Evolutionary conservation across 257 asterid genomes (phyloP), one percentile per base, ranked within the genome.

Genomic region (Lantana camara): DNA sequence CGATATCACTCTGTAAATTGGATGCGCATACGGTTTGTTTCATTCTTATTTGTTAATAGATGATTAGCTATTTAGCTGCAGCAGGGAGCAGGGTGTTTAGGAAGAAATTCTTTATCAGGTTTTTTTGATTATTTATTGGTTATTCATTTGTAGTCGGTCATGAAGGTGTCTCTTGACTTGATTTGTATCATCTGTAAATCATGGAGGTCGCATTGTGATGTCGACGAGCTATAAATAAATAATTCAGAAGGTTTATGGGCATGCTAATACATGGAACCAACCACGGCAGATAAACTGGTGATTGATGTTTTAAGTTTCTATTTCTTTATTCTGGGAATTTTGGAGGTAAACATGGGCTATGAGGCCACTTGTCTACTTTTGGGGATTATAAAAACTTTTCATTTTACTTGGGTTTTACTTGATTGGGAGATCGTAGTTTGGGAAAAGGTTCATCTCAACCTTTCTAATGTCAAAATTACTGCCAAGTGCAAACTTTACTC

Each of bases 101-200:
- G 53, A 27, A 62, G 57, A 68, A 62, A 83, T 85, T 84, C 89
- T 79, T 84, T 84, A 12, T 74, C 5, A 10, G 46, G 16, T 12
- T 3, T n/a, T 66, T 46, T 56, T 57, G 51, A 50, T 82, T 49
- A 76, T 70, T 78, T 69, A 46, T 67, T 52, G 58, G 62, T 42
- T 67, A 72, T 75, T 75, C 71, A 70, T 79, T 85, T 80, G 83
- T 82, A 77, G 85, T 69, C 65, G 49, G 67, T 66, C 51, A 46
- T 70, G 73, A 59, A 22, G 2, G 20, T 53, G 73, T 63, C 35
- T 23, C 65, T 44, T 67, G 66, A 68, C 65, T 44, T 67, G 66
- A 68, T 75, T 49, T 71, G 81, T 61, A 75, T 68, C 48, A 48
- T 69, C 72, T 83, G 74, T 73, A 73, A 53, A 68, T 57, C 57